Evolutionary conservation across 352 stramenopile species (phyloP).

Genomic region (Pythium oligandrum): DNA sequence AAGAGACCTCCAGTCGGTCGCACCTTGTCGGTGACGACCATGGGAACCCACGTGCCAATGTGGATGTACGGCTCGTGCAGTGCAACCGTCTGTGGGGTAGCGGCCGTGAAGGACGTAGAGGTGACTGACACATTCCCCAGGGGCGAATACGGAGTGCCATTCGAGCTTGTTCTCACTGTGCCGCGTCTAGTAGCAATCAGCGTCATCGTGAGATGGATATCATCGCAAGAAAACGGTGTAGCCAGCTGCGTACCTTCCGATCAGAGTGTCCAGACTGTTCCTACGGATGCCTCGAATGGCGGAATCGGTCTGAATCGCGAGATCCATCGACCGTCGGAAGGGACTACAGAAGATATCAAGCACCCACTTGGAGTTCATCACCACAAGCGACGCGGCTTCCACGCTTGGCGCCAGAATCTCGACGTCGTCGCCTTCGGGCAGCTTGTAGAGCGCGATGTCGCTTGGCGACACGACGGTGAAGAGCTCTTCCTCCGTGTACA

Average conservation of each 20-base stretch:
- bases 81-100: not conserved
- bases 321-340: slow-evolving; percentile 42
- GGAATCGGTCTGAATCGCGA: slow-evolving; percentile 53
- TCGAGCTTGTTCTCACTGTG: slow-evolving; percentile 3
- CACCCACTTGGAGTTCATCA: slow-evolving; percentile 56
- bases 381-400: slow-evolving; percentile 17
- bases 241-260: slow-evolving; percentile 4
- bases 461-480: slow-evolving; percentile 49
- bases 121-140: slow-evolving; percentile 11
- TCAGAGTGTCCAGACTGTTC: slow-evolving; percentile 17
- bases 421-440: slow-evolving; percentile 43
- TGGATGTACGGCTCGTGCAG: slow-evolving; percentile 73
- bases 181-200: not conserved
- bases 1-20: slow-evolving; percentile 10
- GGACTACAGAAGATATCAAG: slow-evolving; percentile 68
- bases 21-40: slow-evolving; percentile 46
- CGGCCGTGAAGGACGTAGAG: not conserved
- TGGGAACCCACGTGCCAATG: slow-evolving; percentile 68
- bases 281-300: slow-evolving; percentile 47
- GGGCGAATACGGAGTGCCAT: slow-evolving; percentile 11
- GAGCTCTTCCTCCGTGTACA: slow-evolving; percentile 73
- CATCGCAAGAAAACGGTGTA: too few species aligned
- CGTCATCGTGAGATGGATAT: too few species aligned
- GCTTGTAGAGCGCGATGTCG: slow-evolving; percentile 58
- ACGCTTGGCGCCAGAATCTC: slow-evolving; percentile 18